Percentiles rank a stretch among this genome's conserved stretches.
These are phyloP conservation scores for Colletotrichum navitas DNA, from an alignment of 2,329 filamentous ascomycete genomes.

Conservation along the genomic window DNA sequence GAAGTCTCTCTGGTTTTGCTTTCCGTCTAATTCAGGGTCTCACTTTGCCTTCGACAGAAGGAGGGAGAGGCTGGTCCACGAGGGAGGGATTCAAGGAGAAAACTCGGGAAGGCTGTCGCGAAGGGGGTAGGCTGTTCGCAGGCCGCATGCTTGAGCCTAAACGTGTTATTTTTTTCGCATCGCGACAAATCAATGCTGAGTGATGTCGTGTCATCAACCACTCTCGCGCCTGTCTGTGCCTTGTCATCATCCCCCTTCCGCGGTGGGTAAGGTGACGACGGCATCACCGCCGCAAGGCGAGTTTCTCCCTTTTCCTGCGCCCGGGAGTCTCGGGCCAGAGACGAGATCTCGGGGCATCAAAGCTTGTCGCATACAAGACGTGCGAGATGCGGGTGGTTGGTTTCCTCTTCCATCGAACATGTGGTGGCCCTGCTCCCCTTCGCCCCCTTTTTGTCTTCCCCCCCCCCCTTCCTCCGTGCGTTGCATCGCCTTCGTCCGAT, in stretches of 20 bases:
- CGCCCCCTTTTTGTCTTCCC: too few relatives aligned
- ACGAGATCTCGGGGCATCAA: not conserved
- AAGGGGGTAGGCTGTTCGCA: not conserved
- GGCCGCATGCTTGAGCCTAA: not conserved
- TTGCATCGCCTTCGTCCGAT: slow-evolving; percentile 28
- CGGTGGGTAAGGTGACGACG: not conserved
- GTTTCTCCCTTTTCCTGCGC: not conserved
- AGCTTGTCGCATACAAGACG: not conserved
- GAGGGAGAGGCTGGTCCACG: not conserved
- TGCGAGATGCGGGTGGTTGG: not conserved
- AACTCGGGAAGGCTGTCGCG: not conserved
- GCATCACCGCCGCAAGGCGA: not conserved
- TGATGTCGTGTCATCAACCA: not conserved
- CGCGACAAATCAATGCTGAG: not conserved
- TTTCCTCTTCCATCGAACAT: not conserved
- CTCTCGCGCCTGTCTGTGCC: not conserved
- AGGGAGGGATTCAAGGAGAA: not conserved
- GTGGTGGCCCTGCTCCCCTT: not conserved
- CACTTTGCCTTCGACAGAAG: not conserved
- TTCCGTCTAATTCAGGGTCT: slow-evolving; percentile 3
- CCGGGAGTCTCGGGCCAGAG: not conserved
- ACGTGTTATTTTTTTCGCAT: not conserved
- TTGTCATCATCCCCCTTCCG: not conserved
- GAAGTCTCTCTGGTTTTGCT: not conserved
- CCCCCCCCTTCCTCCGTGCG: not conserved